Evolutionary conservation across 2,329 filamentous ascomycete species (phyloP), one percentile per base, ranked within the genome.

Genomic region (Penicillium sp.): DNA sequence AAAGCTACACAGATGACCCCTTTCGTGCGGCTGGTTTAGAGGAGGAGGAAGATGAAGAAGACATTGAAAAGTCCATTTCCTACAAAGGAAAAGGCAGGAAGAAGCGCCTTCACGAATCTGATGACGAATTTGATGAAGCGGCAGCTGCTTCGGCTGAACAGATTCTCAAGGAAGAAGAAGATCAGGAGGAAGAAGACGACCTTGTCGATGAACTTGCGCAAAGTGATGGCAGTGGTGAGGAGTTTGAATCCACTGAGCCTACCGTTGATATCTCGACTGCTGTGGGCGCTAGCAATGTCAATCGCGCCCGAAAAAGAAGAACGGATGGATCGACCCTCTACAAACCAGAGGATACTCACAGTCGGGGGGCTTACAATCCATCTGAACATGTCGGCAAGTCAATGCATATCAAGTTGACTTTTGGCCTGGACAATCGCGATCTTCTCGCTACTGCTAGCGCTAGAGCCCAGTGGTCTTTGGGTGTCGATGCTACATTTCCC

Each of bases 341-440:
- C 49, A 62, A 24, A 51, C 62, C 5, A 49, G 61, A 66, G 16
- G 67, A 70, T 5, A 66, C 65, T 1, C 74, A 74, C 60, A 71
- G 62, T 24, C 68, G 75, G 2, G 75, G 74, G 8, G 64, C 72
- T 14, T 63, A 67, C 47, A 71, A 71, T 43, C 65, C 71, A 11
- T 61, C 65, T 21, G 66, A 71, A 16, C 70, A 72, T 57, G 65
- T 69, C 26, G 69, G 68, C 2, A 81, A 80, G 62, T 66, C 72
- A 45, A 68, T 73, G n/a, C 74, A 79, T 52, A 64, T 81, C 57
- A 75, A 74, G 58, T 68, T 78, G 52, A 72, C 79, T 1, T 83
- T 81, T 67, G 82, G 83, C 4, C 74, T 78, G 2, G 75, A 74
- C 24, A 65, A 73, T 14, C 74, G 78, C 18, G 81, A 84, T 58